phyloP scores from a whole-genome alignment of 2,329 filamentous ascomycete species.

The Sarocladium oryzae region DNA sequence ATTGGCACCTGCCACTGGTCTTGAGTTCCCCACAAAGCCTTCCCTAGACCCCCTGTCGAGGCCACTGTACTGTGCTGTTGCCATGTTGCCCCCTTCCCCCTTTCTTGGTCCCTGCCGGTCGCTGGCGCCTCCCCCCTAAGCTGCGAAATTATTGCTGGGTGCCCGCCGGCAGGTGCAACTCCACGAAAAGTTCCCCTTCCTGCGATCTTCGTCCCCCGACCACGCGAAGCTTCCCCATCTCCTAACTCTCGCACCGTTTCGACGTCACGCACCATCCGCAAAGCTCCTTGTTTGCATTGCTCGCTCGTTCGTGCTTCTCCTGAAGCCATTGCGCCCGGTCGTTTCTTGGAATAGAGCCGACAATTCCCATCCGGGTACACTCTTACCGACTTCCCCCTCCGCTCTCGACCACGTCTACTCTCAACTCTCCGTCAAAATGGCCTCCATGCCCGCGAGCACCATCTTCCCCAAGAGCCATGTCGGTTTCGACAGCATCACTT shows the following conservation, averaged over 20 bases:
- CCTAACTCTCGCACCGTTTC: not conserved
- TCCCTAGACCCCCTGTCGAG: not conserved
- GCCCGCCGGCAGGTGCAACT: slow-evolving; percentile 25
- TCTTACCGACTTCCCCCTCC: slow-evolving; percentile 18
- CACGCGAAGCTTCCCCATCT: slow-evolving; percentile 4
- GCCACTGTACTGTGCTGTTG: slow-evolving; percentile 23
- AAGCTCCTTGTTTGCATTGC: slow-evolving; percentile 6
- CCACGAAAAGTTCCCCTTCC: slow-evolving; percentile 34
- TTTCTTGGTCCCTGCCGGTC: slow-evolving; percentile 30
- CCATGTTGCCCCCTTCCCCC: slow-evolving; percentile 30
- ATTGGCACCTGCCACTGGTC: slow-evolving; percentile 8
- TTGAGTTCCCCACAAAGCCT: not conserved
- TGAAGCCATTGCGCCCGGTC: slow-evolving; percentile 2
- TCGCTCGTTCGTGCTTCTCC: not conserved
- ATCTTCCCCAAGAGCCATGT: slow-evolving; percentile 95
- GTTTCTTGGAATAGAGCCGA: slow-evolving; percentile 15
- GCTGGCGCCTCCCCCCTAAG: slow-evolving; percentile 20
- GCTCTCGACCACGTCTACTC: slow-evolving; percentile 1
- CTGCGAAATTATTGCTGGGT: slow-evolving; percentile 43
- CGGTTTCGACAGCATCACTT: slow-evolving; percentile 99
- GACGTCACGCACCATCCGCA: slow-evolving; percentile 5
- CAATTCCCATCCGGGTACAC: slow-evolving; percentile 14
- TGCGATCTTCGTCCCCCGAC: slow-evolving; percentile 5
- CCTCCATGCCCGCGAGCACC: slow-evolving; percentile 60
- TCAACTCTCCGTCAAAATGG: slow-evolving; percentile 35